These are phyloP conservation scores for Hanseniaspora valbyensis DNA, from an alignment of 805 yeast genomes.

Conservation along the genomic window DNA sequence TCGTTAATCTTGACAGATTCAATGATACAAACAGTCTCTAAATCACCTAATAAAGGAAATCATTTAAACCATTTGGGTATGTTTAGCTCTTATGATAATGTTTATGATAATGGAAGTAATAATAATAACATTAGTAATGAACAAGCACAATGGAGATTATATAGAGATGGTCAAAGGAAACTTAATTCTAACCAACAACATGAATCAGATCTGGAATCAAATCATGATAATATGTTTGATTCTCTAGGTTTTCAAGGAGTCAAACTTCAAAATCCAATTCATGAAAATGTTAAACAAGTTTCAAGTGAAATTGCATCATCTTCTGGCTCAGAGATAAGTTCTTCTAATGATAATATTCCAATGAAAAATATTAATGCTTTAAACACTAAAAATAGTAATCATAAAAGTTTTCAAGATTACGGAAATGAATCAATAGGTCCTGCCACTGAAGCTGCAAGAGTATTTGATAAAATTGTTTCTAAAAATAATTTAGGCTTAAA, in stretches of 20 bases:
- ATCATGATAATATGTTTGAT: not conserved
- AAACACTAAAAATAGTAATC: not conserved
- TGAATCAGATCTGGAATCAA: not conserved
- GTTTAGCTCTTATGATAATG: too few species aligned
- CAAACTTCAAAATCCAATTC: constrained; percentile 1
- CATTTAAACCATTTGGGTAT: not conserved
- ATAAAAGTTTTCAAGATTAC: not conserved
- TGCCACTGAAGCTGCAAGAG: constrained; percentile 9
- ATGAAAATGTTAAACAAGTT: constrained; percentile 11
- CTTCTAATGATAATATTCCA: not conserved
- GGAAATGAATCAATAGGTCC: constrained; percentile 6
- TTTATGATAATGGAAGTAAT: too few species aligned
- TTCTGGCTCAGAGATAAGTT: not conserved
- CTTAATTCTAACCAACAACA: too few species aligned
- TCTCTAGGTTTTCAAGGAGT: not conserved
- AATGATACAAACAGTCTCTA: constrained; percentile 12
- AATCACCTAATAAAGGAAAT: constrained; percentile 5
- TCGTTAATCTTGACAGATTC: constrained; percentile 2
- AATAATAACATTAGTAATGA: not conserved
- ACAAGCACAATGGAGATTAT: constrained; percentile 2
- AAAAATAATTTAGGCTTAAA: not conserved
- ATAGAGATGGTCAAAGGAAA: not conserved
- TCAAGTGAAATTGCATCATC: constrained; percentile 2
- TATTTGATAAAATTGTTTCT: constrained; percentile 7
- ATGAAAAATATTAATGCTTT: constrained; percentile 9